Conservation (phyloP, 192 early-diverging fungal species). For the Gamsiella multidivaricata region DNA sequence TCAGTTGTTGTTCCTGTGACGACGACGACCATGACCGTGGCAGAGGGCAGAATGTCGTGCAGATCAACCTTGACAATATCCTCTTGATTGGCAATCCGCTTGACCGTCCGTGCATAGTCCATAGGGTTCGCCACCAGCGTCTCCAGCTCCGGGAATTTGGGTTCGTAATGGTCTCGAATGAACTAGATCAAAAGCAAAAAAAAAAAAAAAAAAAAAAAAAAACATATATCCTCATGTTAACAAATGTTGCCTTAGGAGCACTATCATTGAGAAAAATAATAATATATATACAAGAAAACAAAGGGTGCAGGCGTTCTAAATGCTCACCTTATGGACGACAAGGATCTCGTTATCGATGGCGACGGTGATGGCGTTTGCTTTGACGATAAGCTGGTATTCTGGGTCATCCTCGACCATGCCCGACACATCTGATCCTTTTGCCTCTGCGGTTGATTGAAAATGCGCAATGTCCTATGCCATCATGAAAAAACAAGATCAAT, state of each 20-base stretch:
- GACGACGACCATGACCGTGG: conserved; percentile 90
- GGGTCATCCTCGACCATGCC: conserved; percentile 82
- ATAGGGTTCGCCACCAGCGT: conserved; percentile 86
- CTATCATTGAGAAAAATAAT: neutral
- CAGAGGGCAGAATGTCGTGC: conserved; percentile 80
- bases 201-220: neutral
- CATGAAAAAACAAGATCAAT: neutral
- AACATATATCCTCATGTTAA: neutral
- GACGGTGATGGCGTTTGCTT: conserved; percentile 85
- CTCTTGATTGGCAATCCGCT: conserved; percentile 78
- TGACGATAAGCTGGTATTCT: conserved; percentile 88
- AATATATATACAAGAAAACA: neutral
- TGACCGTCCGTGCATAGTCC: conserved; percentile 90
- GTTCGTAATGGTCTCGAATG: conserved; percentile 90
- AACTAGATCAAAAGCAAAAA: conserved; percentile 59
- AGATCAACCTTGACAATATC: conserved; percentile 88
- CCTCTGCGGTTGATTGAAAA: conserved; percentile 48
- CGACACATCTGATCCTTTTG: conserved; percentile 64
- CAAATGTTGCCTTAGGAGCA: too few species aligned
- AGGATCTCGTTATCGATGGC: conserved; percentile 92
- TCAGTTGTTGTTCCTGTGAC: conserved; percentile 90
- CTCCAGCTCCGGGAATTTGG: conserved; percentile 93
- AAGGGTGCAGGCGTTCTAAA: neutral
- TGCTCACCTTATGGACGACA: conserved; percentile 82
- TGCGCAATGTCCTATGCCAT: conserved; percentile 63